A percentile compares a stretch with the other conserved stretches of the same genome.
These are phyloP conservation scores for Solanum megistacrolobum DNA, from an alignment of 257 asterid species.

Conservation along the genomic window DNA sequence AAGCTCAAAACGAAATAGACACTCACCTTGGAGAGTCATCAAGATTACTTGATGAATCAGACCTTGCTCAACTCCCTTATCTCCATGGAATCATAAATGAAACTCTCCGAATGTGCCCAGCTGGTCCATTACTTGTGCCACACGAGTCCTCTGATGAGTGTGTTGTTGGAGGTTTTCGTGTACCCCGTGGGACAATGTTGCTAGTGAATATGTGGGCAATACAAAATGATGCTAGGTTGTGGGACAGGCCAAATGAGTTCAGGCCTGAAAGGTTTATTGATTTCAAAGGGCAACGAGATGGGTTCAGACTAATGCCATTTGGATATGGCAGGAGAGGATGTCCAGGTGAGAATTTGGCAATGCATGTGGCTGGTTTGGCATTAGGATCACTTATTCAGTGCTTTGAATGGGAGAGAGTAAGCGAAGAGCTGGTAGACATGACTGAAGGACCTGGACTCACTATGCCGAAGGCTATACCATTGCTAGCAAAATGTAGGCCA, in stretches of 20 bases:
- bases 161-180: constrained; percentile 6
- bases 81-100: constrained; percentile 8
- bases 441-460: constrained; percentile 13
- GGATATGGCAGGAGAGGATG: constrained; percentile 23
- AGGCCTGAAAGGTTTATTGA: constrained; percentile 22
- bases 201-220: constrained; percentile 18
- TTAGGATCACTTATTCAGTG: constrained; percentile 12
- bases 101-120: constrained; percentile 17
- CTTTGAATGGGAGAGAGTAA: constrained; percentile 21
- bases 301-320: constrained; percentile 14
- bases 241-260: constrained; percentile 14
- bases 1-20: constrained; percentile 47
- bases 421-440: constrained; percentile 15
- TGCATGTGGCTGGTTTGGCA: constrained; percentile 1
- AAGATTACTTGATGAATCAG: constrained; percentile 38
- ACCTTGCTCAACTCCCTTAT: constrained; percentile 26
- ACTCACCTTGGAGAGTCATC: constrained; percentile 11
- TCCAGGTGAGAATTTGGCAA: constrained; percentile 12
- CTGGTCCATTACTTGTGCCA: constrained; percentile 1
- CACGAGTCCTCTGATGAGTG: constrained; percentile 21
- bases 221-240: constrained; percentile 11
- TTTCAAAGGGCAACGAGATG: neutral
- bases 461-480: constrained; percentile 10
- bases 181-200: constrained; percentile 15
- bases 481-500: constrained; percentile 7